These are phyloP conservation scores for Exophiala dermatitidis DNA, from an alignment of 2,329 filamentous ascomycete species.

Conservation along the genomic window DNA sequence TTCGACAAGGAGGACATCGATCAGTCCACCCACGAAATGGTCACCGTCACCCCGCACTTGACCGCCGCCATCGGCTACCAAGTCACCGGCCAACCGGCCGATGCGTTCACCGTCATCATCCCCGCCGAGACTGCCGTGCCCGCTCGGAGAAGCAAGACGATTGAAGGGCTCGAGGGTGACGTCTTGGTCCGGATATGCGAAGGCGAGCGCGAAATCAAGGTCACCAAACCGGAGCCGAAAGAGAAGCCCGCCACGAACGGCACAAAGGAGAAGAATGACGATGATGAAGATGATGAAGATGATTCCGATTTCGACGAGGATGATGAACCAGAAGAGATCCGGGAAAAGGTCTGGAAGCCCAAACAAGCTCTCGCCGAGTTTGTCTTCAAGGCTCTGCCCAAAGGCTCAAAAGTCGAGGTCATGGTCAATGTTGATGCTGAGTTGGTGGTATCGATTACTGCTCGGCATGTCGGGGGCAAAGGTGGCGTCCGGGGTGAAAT, in stretches of 20 bases:
- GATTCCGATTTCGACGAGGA: constrained; percentile 47
- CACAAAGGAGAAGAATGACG: constrained; percentile 53
- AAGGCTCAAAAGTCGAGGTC: constrained; percentile 84
- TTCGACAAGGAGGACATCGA: constrained; percentile 91
- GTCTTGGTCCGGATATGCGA: constrained; percentile 84
- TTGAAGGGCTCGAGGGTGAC: constrained; percentile 72
- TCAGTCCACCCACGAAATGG: constrained; percentile 89
- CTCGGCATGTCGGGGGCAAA: constrained; percentile 79
- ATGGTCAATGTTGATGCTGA: constrained; percentile 82
- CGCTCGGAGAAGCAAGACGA: constrained; percentile 73
- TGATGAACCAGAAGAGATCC: constrained; percentile 78
- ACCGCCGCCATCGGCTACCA: constrained; percentile 75
- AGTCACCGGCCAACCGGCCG: constrained; percentile 16
- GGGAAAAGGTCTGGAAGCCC: constrained; percentile 89
- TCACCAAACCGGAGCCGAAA: constrained; percentile 80
- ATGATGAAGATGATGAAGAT: constrained; percentile 57
- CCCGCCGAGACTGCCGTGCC: constrained; percentile 82
- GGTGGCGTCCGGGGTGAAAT: constrained; percentile 65
- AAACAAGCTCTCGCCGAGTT: constrained; percentile 77
- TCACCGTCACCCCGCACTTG: constrained; percentile 89
- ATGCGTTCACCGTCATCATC: constrained; percentile 72
- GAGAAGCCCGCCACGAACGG: constrained; percentile 52
- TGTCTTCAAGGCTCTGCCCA: constrained; percentile 74
- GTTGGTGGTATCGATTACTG: constrained; percentile 69
- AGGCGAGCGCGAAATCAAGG: constrained; percentile 83